Evolutionary conservation across 2,329 filamentous ascomycete species (phyloP).

Genomic region (Mycosphaerella sp.): DNA sequence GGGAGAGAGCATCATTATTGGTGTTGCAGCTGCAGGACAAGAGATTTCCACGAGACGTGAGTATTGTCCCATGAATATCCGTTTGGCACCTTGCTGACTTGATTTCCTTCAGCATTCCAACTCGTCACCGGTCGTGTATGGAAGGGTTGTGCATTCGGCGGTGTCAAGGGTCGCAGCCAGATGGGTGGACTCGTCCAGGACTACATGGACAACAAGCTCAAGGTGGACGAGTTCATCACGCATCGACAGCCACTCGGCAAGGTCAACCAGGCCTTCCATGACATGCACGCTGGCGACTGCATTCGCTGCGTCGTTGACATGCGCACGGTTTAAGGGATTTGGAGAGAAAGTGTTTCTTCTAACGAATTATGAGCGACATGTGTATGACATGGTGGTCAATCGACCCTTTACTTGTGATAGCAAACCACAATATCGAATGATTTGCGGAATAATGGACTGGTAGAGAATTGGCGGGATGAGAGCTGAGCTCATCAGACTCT

Average conservation of each 20-base stretch:
- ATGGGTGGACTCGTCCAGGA: slow-evolving; percentile 80
- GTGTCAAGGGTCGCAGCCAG: slow-evolving; percentile 95
- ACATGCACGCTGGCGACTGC: slow-evolving; percentile 95
- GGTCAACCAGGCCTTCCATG: slow-evolving; percentile 85
- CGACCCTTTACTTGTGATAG: not conserved
- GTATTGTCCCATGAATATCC: slow-evolving; percentile 36
- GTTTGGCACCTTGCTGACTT: slow-evolving; percentile 10
- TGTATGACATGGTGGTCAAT: slow-evolving; percentile 1
- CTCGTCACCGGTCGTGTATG: slow-evolving; percentile 95
- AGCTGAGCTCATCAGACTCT: no score
- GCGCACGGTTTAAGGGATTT: slow-evolving; percentile 32
- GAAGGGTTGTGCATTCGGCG: slow-evolving; percentile 97
- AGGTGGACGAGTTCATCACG: slow-evolving; percentile 99
- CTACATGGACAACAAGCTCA: slow-evolving; percentile 82
- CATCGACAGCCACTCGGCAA: slow-evolving; percentile 76
- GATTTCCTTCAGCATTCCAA: slow-evolving; percentile 69
- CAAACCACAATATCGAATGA: no score
- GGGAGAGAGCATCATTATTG: slow-evolving; percentile 97
- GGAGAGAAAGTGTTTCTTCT: not conserved
- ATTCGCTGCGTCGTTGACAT: slow-evolving; percentile 86
- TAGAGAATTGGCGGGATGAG: no score
- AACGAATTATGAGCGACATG: slow-evolving; percentile 4
- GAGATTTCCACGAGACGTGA: slow-evolving; percentile 90
- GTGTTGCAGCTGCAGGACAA: slow-evolving; percentile 91
- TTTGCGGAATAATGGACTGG: no score